These are phyloP conservation scores for Datura wrightii DNA, from an alignment of 257 asterid species.

Conservation along the genomic window DNA sequence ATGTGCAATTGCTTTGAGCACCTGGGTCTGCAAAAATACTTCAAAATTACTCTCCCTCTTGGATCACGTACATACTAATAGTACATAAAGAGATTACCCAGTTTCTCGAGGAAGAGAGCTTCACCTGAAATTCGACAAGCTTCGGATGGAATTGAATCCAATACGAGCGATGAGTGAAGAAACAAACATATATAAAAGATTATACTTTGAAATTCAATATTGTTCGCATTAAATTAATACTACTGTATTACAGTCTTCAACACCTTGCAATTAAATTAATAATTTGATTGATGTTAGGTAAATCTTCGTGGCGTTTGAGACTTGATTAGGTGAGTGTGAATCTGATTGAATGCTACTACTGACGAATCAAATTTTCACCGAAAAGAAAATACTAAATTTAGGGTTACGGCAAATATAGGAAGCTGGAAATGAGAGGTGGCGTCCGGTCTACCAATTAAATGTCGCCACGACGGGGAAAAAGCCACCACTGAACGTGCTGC, in stretches of 20 bases:
- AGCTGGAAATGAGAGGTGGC: not conserved
- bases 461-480: not conserved
- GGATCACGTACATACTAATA: conserved; percentile 4
- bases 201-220: not conserved
- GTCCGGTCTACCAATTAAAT: not conserved
- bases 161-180: conserved; percentile 31
- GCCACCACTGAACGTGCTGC: no score
- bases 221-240: conserved; percentile 19
- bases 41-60: conserved; percentile 7
- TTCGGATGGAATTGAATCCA: conserved; percentile 36
- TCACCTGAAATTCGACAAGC: conserved; percentile 53
- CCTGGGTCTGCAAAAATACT: conserved; percentile 47
- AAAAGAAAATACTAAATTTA: not conserved
- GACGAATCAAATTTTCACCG: not conserved
- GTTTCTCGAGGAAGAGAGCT: not conserved
- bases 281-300: no score
- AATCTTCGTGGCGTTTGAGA: not conserved
- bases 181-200: conserved; percentile 40
- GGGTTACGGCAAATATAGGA: not conserved
- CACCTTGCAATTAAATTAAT: not conserved
- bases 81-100: not conserved
- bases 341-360: not conserved
- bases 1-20: conserved; percentile 49
- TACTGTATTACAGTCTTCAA: not conserved
- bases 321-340: not conserved